A percentile compares a stretch with the other conserved stretches of the same genome.
Evolutionary conservation across 306 rosid genomes (phyloP).

Genomic region (Castanea crenata): DNA sequence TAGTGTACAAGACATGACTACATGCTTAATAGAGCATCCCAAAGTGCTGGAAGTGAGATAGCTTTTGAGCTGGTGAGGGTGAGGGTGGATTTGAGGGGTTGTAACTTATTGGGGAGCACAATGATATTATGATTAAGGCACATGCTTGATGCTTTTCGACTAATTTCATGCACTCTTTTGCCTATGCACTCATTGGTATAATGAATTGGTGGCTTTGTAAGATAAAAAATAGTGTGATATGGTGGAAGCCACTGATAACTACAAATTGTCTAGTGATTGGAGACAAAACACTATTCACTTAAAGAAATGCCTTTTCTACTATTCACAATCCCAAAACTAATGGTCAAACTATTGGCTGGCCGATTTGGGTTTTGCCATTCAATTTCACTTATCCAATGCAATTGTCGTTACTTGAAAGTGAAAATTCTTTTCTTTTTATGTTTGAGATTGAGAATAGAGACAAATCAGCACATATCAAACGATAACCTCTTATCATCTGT

Average conservation of each 20-base stretch:
- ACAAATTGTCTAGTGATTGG: neutral
- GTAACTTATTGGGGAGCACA: neutral
- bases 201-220: neutral
- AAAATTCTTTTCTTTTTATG: too few relatives aligned
- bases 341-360: too few relatives aligned
- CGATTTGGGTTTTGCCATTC: too few relatives aligned
- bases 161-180: neutral
- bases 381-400: too few relatives aligned
- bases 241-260: neutral
- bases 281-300: too few relatives aligned
- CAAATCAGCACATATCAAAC: too few relatives aligned
- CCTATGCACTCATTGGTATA: neutral
- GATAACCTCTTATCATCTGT: too few relatives aligned
- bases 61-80: neutral
- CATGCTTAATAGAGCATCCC: neutral
- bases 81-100: too few relatives aligned
- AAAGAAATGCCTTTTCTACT: too few relatives aligned
- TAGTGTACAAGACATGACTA: neutral
- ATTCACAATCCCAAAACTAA: too few relatives aligned
- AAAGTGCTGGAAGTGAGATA: neutral
- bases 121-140: neutral
- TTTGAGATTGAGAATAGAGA: too few relatives aligned
- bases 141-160: neutral
- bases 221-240: neutral
- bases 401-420: too few relatives aligned